Evolutionary conservation across 345 rosid genomes (phyloP).

Genomic region (Xanthoceras sorbifolium): DNA sequence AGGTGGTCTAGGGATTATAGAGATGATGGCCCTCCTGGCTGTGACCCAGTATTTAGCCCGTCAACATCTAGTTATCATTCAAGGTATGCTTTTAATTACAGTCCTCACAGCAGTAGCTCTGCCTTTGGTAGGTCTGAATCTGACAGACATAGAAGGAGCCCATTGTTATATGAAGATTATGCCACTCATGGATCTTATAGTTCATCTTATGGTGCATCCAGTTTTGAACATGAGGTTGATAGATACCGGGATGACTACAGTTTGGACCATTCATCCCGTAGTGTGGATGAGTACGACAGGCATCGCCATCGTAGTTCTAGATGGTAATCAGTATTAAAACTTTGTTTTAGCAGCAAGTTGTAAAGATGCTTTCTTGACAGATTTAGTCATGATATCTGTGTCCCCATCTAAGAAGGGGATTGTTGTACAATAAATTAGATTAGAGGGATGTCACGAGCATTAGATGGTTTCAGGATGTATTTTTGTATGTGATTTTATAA

Average conservation of each 20-base stretch:
- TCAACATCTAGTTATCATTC: constrained; percentile 61
- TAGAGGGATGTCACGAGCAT: background rate
- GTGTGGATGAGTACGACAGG: constrained; percentile 26
- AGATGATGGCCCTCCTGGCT: constrained; percentile 61
- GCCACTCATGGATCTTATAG: constrained; percentile 22
- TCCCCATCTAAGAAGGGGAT: background rate
- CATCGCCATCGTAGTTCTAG: constrained; percentile 33
- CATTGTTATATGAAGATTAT: constrained; percentile 36
- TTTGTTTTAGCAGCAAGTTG: constrained; percentile 11
- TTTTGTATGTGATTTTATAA: background rate
- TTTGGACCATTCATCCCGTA: constrained; percentile 20
- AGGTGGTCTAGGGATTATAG: constrained; percentile 41
- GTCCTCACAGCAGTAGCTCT: constrained; percentile 35
- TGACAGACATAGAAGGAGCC: constrained; percentile 53
- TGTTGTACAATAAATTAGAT: background rate
- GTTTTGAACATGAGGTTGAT: constrained; percentile 29
- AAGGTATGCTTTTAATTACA: constrained; percentile 38
- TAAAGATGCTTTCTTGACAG: constrained; percentile 5
- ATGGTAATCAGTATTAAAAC: constrained; percentile 6
- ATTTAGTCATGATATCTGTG: background rate
- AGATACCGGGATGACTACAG: constrained; percentile 22
- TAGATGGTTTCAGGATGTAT: background rate
- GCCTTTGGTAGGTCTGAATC: constrained; percentile 34
- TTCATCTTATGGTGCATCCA: constrained; percentile 30
- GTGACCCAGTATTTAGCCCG: constrained; percentile 39